These are phyloP conservation scores for Cladosporium sphaerospermum DNA, from an alignment of 2,329 filamentous ascomycete genomes.

Conservation along the genomic window DNA sequence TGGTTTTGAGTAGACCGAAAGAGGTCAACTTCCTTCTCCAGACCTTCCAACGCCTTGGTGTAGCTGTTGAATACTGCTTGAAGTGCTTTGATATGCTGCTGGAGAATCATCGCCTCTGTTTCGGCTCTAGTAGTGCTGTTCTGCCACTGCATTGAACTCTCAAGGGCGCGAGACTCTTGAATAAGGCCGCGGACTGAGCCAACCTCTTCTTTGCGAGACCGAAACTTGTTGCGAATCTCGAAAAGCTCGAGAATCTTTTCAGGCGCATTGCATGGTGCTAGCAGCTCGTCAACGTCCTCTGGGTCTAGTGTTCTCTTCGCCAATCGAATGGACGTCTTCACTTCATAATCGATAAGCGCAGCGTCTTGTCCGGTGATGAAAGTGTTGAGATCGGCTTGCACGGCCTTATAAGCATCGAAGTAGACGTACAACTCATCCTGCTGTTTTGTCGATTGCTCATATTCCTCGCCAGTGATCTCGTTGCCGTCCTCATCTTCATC, in stretches of 20 bases:
- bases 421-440: slow-evolving; percentile 89
- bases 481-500: slow-evolving; percentile 68
- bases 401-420: slow-evolving; percentile 67
- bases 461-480: slow-evolving; percentile 82
- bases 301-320: slow-evolving; percentile 37
- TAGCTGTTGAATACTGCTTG: slow-evolving; percentile 49
- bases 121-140: slow-evolving; percentile 49
- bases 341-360: slow-evolving; percentile 66
- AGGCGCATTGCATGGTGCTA: slow-evolving; percentile 65
- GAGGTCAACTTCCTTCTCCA: slow-evolving; percentile 66
- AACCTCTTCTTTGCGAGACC: slow-evolving; percentile 46
- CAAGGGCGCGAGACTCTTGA: slow-evolving; percentile 60
- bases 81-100: slow-evolving; percentile 55
- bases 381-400: slow-evolving; percentile 72
- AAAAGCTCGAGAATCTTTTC: slow-evolving; percentile 51
- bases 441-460: slow-evolving; percentile 75
- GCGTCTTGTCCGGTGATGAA: slow-evolving; percentile 74
- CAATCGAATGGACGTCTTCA: slow-evolving; percentile 37
- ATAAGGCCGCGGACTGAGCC: slow-evolving; percentile 66
- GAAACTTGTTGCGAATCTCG: slow-evolving; percentile 39
- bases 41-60: slow-evolving; percentile 42
- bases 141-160: slow-evolving; percentile 54
- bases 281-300: slow-evolving; percentile 49
- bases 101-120: slow-evolving; percentile 60
- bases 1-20: slow-evolving; percentile 78